These are phyloP conservation scores for Cyberlindnera japonica DNA, from an alignment of 805 yeast species.

Conservation along the genomic window DNA sequence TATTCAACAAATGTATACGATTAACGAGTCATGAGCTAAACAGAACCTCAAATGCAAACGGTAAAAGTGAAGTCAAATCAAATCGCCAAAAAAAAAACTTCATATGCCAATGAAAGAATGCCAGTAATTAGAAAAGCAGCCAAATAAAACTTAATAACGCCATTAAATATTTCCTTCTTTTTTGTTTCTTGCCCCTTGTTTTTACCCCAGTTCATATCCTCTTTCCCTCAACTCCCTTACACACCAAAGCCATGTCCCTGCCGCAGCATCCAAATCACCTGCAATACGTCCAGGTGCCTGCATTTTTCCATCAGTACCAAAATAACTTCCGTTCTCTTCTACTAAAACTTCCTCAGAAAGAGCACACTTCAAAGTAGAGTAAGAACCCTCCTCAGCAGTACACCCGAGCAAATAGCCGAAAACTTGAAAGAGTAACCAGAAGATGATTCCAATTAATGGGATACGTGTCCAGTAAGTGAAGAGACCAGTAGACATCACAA, in stretches of 20 bases:
- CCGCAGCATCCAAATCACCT: slow-evolving; percentile 52
- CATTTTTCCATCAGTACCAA: slow-evolving; percentile 55
- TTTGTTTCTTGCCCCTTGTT: background rate
- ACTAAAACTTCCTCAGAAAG: slow-evolving; percentile 40
- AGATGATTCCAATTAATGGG: slow-evolving; percentile 72
- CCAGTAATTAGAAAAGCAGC: too few species aligned
- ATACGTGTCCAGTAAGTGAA: slow-evolving; percentile 74
- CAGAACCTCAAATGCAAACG: too few species aligned
- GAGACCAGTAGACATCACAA: slow-evolving; percentile 76
- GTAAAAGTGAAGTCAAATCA: too few species aligned
- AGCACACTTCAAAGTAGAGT: slow-evolving; percentile 61
- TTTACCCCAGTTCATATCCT: slow-evolving; percentile 33
- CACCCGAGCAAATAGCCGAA: slow-evolving; percentile 71
- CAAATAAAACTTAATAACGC: too few species aligned
- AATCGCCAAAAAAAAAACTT: too few species aligned
- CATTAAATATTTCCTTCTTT: too few species aligned
- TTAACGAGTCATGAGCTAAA: too few species aligned
- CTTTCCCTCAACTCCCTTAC: slow-evolving; percentile 54
- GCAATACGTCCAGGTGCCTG: slow-evolving; percentile 58
- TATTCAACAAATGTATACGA: too few species aligned
- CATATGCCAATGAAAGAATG: too few species aligned
- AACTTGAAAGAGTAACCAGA: slow-evolving; percentile 67
- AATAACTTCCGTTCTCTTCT: slow-evolving; percentile 66
- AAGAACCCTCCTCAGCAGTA: slow-evolving; percentile 65
- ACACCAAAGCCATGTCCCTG: slow-evolving; percentile 79